Percentiles rank a stretch among this genome's conserved stretches.
phyloP scores from a whole-genome alignment of 306 rosid genomes.

The Vicia sativa region DNA sequence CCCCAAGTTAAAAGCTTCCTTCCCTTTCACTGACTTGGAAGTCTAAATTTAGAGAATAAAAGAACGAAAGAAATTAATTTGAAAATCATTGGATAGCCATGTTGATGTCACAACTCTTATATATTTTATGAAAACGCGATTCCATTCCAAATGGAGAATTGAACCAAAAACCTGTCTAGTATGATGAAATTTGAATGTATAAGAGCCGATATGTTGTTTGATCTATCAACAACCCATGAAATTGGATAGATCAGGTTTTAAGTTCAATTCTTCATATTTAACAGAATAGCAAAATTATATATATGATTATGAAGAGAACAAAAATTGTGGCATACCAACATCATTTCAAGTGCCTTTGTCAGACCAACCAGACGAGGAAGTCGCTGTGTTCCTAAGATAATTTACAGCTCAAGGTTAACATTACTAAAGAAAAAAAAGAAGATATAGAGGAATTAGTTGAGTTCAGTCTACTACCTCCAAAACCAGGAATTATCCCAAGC shows the following conservation, averaged over 20 bases:
- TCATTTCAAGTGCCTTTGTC: constrained; percentile 90
- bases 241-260: constrained; percentile 23
- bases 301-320: not conserved
- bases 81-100: constrained; percentile 29
- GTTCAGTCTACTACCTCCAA: constrained; percentile 68
- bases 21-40: constrained; percentile 82
- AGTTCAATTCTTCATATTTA: constrained; percentile 29
- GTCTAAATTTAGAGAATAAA: constrained; percentile 47
- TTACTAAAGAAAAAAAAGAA: constrained; percentile 19
- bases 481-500: constrained; percentile 97
- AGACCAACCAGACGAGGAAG: constrained; percentile 99
- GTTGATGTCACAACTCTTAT: constrained; percentile 4
- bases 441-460: constrained; percentile 5
- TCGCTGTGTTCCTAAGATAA: constrained; percentile 86
- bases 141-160: constrained; percentile 37
- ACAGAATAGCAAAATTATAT: constrained; percentile 24
- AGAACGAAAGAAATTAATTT: constrained; percentile 27
- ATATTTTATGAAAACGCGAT: constrained; percentile 22
- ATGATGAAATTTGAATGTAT: constrained; percentile 26
- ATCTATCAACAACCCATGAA: constrained; percentile 11
- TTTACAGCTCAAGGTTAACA: constrained; percentile 41
- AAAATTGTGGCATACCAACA: constrained; percentile 62
- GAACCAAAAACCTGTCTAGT: constrained; percentile 33
- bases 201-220: constrained; percentile 22
- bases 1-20: constrained; percentile 80